Base-by-base conservation (phyloP, 345 rosid genomes). In the Aegle marmelos region DNA sequence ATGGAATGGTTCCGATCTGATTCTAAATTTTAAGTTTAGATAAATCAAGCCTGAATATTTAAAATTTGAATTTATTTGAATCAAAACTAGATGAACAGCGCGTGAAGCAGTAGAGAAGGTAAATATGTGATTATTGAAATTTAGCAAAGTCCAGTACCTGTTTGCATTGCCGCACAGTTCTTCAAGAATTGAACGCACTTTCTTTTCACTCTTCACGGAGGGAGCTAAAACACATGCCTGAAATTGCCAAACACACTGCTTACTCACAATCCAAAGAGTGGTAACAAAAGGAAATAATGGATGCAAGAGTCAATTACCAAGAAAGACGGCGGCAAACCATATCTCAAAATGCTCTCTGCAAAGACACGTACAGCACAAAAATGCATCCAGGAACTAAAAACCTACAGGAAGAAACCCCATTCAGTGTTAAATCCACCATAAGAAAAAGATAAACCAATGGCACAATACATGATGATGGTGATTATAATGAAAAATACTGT, bases 301-400 rank as follows among this genome's bases (percentile, higher is more conserved):
- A 22, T 36, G 72, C 16, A 69, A 33, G 36, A 73, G 57, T 76
- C 24, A 76, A 33, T 89, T 91, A 94, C 99, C 98, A 97, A 84
- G 87, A 97, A 97, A 34, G 93, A 84, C 6, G 99, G 98, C 10
- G 98, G 99, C 83, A 97, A 83, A 79, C 99, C 99, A 79, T 97
- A 93, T 93, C 99, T 91, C 87, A 97, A 86, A 60, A 97, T 97
- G 86, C 99, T 94, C 87, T 97, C 98, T 63, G 98, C 86, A 83
- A 91, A 97, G 73, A 90, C 33, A 65, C 98, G 97, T n/a, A 97
- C 93, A 79, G 98, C 98, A 89, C 98, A 97, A 77, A 97, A 97
- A 85, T 97, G 99, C 99, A 97, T 97, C 98, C 98, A 97, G 14
- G 98, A 91, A 86, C 93, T 93, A 82, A 97, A 97, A 85, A 94